Percentiles rank a stretch among this genome's conserved stretches.
Evolutionary conservation across 1,284 basidiomycete species (phyloP).

Genomic region (Thecaphora thlaspeos): DNA sequence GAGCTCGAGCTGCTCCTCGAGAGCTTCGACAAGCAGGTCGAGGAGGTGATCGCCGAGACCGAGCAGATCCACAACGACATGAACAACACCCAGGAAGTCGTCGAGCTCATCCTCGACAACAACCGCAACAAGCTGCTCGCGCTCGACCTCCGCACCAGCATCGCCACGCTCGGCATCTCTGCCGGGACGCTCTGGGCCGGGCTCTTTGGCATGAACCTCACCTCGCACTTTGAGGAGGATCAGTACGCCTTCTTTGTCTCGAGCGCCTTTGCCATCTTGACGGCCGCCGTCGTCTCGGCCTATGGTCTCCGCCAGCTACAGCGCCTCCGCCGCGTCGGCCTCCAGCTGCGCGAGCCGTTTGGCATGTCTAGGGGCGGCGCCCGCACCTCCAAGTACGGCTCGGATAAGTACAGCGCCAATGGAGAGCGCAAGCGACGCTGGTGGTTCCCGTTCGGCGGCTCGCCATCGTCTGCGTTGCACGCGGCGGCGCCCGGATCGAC

Average conservation of each 20-base stretch:
- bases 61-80: slow-evolving; percentile 61
- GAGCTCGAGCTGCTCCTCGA: slow-evolving; percentile 90
- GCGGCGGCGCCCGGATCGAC: neutral
- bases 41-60: slow-evolving; percentile 47
- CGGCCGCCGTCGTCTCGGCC: neutral
- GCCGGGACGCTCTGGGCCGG: slow-evolving; percentile 89
- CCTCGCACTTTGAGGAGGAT: slow-evolving; percentile 37
- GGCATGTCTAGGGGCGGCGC: neutral
- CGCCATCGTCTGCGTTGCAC: neutral
- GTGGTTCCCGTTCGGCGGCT: neutral
- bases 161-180: slow-evolving; percentile 86
- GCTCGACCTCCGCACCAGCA: slow-evolving; percentile 87
- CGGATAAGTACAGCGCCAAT: neutral
- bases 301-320: neutral
- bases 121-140: slow-evolving; percentile 90
- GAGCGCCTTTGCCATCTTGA: slow-evolving; percentile 13
- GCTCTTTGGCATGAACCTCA: slow-evolving; percentile 84
- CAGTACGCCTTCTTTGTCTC: slow-evolving; percentile 39
- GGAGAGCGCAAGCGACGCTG: neutral
- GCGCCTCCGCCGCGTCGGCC: neutral
- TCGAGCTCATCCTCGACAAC: slow-evolving; percentile 92
- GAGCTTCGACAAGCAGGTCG: slow-evolving; percentile 76
- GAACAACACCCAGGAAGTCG: slow-evolving; percentile 93
- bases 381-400: neutral
- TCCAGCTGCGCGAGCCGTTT: neutral